These are phyloP conservation scores for Drechslerella coelobrocha DNA, from an alignment of 2,329 filamentous ascomycete species.

Conservation along the genomic window DNA sequence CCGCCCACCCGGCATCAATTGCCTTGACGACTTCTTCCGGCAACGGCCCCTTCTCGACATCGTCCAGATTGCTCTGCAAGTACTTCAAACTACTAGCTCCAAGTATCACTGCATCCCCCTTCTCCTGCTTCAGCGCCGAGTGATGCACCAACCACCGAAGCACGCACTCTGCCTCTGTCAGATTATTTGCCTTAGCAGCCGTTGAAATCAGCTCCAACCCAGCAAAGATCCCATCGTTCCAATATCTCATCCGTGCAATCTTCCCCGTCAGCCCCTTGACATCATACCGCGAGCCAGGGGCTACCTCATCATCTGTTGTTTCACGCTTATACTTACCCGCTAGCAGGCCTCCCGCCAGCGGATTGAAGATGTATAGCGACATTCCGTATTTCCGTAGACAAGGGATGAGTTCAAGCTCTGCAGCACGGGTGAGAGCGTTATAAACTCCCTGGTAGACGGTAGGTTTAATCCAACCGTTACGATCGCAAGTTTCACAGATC, in stretches of 20 bases:
- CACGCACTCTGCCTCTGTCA: conserved; percentile 75
- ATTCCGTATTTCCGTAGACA: conserved; percentile 77
- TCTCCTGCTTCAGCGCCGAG: conserved; percentile 63
- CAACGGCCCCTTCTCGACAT: conserved; percentile 72
- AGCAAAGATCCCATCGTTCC: conserved; percentile 71
- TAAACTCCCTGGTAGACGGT: conserved; percentile 90
- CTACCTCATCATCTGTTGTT: conserved; percentile 48
- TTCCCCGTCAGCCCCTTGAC: conserved; percentile 68
- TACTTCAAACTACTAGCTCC: conserved; percentile 67
- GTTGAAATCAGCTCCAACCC: conserved; percentile 73
- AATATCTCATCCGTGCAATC: conserved; percentile 73
- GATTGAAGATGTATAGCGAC: conserved; percentile 82
- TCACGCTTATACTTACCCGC: conserved; percentile 76
- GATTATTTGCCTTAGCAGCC: conserved; percentile 70
- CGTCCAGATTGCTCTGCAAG: conserved; percentile 66
- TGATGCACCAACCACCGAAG: conserved; percentile 76
- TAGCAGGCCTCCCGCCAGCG: conserved; percentile 79
- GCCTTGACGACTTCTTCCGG: conserved; percentile 78
- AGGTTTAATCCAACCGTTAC: conserved; percentile 80
- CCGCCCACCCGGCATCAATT: conserved; percentile 77
- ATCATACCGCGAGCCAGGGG: conserved; percentile 56
- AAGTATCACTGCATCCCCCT: conserved; percentile 67
- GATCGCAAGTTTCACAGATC: conserved; percentile 77
- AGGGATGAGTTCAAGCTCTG: conserved; percentile 76
- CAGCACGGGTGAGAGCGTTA: conserved; percentile 76